These are phyloP conservation scores for Entophlyctis luteolus DNA, from an alignment of 192 early-diverging fungal genomes.

Conservation along the genomic window DNA sequence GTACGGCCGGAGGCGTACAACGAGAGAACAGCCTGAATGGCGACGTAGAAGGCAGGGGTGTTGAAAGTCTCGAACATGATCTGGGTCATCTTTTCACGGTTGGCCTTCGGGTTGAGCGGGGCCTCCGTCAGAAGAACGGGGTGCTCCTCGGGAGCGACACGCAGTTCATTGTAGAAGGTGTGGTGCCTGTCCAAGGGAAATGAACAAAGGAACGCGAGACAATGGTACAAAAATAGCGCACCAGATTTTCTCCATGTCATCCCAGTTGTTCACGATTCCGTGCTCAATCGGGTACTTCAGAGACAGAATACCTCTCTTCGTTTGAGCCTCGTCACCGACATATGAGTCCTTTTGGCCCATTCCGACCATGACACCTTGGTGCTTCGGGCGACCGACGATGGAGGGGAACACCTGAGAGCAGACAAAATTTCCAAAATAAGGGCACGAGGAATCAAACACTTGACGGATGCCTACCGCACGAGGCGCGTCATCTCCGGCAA, in stretches of 20 bases:
- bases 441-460: neutral
- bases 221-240: neutral
- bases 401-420: slow-evolving; percentile 54
- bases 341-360: slow-evolving; percentile 72
- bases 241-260: slow-evolving; percentile 76
- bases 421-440: neutral
- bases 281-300: slow-evolving; percentile 72
- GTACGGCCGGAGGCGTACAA: slow-evolving; percentile 95
- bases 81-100: slow-evolving; percentile 99
- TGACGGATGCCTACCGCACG: slow-evolving; percentile 42
- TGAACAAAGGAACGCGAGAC: neutral
- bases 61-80: slow-evolving; percentile 99
- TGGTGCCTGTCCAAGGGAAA: slow-evolving; percentile 69
- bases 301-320: slow-evolving; percentile 67
- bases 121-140: slow-evolving; percentile 96
- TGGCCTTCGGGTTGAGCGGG: slow-evolving; percentile 95
- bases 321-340: slow-evolving; percentile 71
- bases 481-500: slow-evolving; percentile 67
- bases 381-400: slow-evolving; percentile 67
- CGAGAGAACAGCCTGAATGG: slow-evolving; percentile 94
- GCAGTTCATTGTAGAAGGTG: slow-evolving; percentile 96
- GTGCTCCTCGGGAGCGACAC: slow-evolving; percentile 97
- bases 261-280: slow-evolving; percentile 76
- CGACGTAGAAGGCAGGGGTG: slow-evolving; percentile 93
- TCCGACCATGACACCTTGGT: slow-evolving; percentile 70